These are phyloP conservation scores for Knoxdaviesia proteae DNA, from an alignment of 2,329 filamentous ascomycete species.

Conservation along the genomic window DNA sequence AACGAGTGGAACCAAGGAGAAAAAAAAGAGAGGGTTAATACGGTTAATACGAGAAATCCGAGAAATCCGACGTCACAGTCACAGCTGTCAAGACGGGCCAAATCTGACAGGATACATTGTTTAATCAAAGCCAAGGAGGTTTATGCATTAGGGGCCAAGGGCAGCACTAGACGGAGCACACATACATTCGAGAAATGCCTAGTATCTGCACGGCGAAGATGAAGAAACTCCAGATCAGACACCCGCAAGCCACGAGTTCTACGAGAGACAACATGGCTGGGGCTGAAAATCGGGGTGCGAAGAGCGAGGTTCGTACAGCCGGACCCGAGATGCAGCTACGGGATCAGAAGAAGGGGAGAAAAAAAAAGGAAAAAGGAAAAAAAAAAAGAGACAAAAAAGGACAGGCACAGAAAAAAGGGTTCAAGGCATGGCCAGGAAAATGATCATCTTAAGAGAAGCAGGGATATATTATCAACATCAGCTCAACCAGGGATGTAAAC, in stretches of 20 bases:
- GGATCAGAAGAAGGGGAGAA: neutral
- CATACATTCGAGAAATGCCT: conserved; percentile 35
- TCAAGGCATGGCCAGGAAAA: neutral
- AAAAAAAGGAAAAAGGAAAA: neutral
- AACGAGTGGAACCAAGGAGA: neutral
- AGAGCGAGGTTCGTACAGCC: too few relatives aligned
- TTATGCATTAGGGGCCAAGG: neutral
- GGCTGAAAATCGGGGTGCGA: neutral
- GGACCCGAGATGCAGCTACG: neutral
- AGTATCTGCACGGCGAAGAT: conserved; percentile 33
- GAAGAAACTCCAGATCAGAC: conserved; percentile 29
- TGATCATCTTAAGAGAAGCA: conserved; percentile 24
- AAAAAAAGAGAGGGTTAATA: neutral
- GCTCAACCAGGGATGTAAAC: too few relatives aligned
- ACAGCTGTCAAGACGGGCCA: neutral
- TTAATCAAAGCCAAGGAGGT: too few relatives aligned
- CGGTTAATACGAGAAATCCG: too few relatives aligned
- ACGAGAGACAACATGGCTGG: conserved; percentile 10
- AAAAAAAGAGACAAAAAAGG: neutral
- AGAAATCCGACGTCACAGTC: too few relatives aligned
- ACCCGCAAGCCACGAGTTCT: conserved; percentile 22
- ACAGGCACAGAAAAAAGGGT: neutral
- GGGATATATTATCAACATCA: too few relatives aligned
- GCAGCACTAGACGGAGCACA: conserved; percentile 2
- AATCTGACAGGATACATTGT: neutral